phyloP scores from a whole-genome alignment of 345 rosid genomes.

The Punica granatum region DNA sequence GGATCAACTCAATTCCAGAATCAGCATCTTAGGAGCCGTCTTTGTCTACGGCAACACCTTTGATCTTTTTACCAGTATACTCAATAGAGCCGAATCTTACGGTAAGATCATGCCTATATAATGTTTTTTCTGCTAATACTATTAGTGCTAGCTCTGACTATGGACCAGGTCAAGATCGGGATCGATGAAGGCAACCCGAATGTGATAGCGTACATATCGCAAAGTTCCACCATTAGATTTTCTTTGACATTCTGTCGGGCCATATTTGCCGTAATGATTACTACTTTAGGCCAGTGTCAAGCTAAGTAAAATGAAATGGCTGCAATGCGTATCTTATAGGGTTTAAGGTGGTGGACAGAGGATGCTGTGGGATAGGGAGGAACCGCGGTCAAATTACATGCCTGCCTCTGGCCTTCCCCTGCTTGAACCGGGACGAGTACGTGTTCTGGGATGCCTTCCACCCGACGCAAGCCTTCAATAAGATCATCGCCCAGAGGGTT shows the following conservation, averaged over 20 bases:
- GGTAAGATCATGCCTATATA: conserved; percentile 14
- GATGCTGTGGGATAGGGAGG: conserved; percentile 66
- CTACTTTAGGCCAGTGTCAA: too few relatives aligned
- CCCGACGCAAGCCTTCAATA: conserved; percentile 58
- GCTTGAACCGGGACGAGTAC: conserved; percentile 42
- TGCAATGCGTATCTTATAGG: conserved; percentile 21
- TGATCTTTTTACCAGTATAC: conserved; percentile 30
- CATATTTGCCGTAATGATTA: too few relatives aligned
- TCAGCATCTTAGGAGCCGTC: conserved; percentile 13
- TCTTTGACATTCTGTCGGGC: too few relatives aligned
- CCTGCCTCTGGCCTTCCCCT: conserved; percentile 46
- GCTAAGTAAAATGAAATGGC: not conserved
- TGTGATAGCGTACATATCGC: not conserved
- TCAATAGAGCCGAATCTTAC: conserved; percentile 25
- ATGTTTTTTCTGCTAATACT: not conserved
- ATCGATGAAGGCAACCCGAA: not conserved
- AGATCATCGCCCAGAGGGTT: conserved; percentile 40
- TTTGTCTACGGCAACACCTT: conserved; percentile 51
- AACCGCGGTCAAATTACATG: conserved; percentile 61
- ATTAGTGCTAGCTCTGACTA: not conserved
- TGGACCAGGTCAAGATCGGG: not conserved
- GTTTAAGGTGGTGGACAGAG: conserved; percentile 40
- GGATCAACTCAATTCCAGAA: conserved; percentile 30
- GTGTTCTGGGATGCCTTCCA: conserved; percentile 70
- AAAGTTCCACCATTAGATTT: too few relatives aligned